These are phyloP conservation scores for Amanita fuliginea DNA, from an alignment of 768 basidiomycete species.

Conservation along the genomic window DNA sequence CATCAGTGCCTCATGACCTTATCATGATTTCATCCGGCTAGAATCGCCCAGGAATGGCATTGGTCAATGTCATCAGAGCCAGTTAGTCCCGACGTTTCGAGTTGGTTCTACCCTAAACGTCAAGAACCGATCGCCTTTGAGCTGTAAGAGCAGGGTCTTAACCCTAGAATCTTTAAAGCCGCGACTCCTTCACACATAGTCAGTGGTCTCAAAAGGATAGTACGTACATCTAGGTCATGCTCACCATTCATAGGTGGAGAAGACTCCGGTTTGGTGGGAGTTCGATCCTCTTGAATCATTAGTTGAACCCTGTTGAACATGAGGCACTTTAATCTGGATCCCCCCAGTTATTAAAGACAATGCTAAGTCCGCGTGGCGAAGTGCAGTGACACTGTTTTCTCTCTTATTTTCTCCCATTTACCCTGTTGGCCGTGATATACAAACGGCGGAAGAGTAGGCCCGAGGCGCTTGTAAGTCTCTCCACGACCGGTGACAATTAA, in stretches of 20 bases:
- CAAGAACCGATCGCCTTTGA: neutral
- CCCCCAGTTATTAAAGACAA: constrained; percentile 7
- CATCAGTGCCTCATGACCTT: constrained; percentile 4
- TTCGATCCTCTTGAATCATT: constrained; percentile 3
- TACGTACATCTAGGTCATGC: constrained; percentile 5
- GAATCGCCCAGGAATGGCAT: neutral
- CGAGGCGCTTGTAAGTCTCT: neutral
- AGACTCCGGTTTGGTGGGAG: constrained; percentile 1
- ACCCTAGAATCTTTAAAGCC: constrained; percentile 5
- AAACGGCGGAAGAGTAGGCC: neutral
- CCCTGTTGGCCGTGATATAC: neutral
- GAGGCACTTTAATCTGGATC: constrained; percentile 7
- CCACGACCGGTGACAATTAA: constrained; percentile 1
- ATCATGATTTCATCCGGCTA: neutral
- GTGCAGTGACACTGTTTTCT: neutral
- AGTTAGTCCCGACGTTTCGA: constrained; percentile 2
- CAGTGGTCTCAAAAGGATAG: constrained; percentile 2
- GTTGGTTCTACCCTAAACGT: constrained; percentile 3
- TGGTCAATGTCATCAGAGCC: neutral
- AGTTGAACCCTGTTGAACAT: constrained; percentile 5
- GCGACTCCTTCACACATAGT: constrained; percentile 4
- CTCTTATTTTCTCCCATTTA: constrained; percentile 1
- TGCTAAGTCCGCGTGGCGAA: constrained; percentile 5
- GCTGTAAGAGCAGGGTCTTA: constrained; percentile 5
- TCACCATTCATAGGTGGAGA: constrained; percentile 5